Evolutionary conservation across 2,329 filamentous ascomycete genomes (phyloP).

Genomic region (Scolecobasidium constrictum): DNA sequence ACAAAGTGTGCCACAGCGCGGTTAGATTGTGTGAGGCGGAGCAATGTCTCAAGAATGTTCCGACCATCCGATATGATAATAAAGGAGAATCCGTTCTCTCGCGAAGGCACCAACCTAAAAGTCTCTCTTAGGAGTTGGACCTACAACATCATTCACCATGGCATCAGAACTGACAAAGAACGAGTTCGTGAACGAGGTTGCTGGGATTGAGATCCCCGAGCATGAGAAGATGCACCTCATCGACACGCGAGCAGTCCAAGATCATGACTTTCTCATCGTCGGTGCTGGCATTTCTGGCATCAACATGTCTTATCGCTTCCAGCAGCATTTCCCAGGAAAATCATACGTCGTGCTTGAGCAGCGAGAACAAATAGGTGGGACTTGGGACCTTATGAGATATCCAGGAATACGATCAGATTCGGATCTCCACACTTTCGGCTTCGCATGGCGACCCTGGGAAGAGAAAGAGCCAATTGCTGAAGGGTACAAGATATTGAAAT

Average conservation of each 20-base stretch:
- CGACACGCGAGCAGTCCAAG: background rate
- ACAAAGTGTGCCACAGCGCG: too few relatives aligned
- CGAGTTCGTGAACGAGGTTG: background rate
- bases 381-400: constrained; percentile 69
- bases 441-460: constrained; percentile 60
- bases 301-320: constrained; percentile 59
- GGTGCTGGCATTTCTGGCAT: constrained; percentile 68
- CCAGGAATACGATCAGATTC: constrained; percentile 52
- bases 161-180: background rate
- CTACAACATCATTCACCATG: too few relatives aligned
- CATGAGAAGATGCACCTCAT: background rate
- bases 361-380: constrained; percentile 57
- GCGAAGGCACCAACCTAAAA: too few relatives aligned
- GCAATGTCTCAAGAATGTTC: too few relatives aligned
- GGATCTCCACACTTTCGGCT: constrained; percentile 43
- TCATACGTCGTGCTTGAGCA: constrained; percentile 59
- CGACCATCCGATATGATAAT: too few relatives aligned
- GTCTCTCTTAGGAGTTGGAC: too few relatives aligned
- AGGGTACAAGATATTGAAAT: constrained; percentile 33
- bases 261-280: background rate
- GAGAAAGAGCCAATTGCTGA: constrained; percentile 35
- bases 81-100: too few relatives aligned
- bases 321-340: constrained; percentile 43
- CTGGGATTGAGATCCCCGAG: background rate
- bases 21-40: too few relatives aligned